Base-by-base conservation (phyloP, 179 eudicot genomes). In the Heliamphora pulchella region DNA sequence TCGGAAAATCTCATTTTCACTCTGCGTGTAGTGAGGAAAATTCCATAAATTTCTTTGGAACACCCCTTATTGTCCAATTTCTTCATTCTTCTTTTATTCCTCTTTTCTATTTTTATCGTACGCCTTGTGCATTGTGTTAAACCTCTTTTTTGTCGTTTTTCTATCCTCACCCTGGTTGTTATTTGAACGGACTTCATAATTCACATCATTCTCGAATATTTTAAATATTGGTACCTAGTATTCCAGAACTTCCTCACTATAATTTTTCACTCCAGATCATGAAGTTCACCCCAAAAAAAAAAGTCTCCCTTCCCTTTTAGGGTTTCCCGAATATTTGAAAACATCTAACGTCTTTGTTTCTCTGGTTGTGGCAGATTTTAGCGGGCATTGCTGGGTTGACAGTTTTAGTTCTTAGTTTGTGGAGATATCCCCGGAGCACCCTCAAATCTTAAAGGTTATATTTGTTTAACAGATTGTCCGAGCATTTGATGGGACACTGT, bases 331-430 rank as follows among this genome's bases (percentile, higher is more conserved):
- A 55, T 54, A 13, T 74, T 22, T 55, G 17, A 1, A 68, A 55
- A 79, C 41, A 3, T 61, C 73, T 55, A 31, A 51, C 65, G 39
- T 0, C 43, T 61, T 53, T 67, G 2, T 54, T 78, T 67, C 63
- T 77, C 11, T 81, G 68, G 39, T 39, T 65, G 13, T 50, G 59
- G 83, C 94, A 93, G 98, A 81, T 89, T 80, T 67, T 89, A 77
- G 87, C 83, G 18, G 91, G 91, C 82, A 71, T 91, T 58, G 97
- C 98, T 76, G 90, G 97, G 74, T 77, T 90, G 50, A 81, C 93
- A 15, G 82, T 94, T 83, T 71, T 94, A 83, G 88, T 80, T 51
- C 80, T 91, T 65, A 78, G 87, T 85, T 71, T 92, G 81, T 92
- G 92, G 98, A 89, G 90, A 89, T 86, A 85, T 81, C 84, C 87